These are phyloP conservation scores for Aspergillus uvarum DNA, from an alignment of 2,329 filamentous ascomycete genomes.

Conservation along the genomic window DNA sequence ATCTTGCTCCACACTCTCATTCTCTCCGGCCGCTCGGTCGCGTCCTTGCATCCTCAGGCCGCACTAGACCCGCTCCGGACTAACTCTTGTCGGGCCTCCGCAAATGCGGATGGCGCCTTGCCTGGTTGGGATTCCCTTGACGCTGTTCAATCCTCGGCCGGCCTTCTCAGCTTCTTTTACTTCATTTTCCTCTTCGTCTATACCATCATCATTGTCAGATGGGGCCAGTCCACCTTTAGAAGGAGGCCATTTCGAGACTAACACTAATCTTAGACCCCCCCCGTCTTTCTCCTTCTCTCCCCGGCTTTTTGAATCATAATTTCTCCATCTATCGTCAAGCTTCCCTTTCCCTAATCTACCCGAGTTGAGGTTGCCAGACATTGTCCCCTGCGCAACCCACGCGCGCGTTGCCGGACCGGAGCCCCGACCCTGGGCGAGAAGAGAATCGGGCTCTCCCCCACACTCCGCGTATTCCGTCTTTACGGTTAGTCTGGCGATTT, in stretches of 20 bases:
- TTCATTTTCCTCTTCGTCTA: slow-evolving; percentile 5
- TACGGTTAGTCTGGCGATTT: slow-evolving; percentile 17
- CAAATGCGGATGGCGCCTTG: slow-evolving; percentile 16
- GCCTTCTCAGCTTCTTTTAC: slow-evolving; percentile 7
- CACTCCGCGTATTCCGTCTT: slow-evolving; percentile 33
- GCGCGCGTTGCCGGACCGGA: slow-evolving; percentile 30
- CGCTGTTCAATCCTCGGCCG: background rate
- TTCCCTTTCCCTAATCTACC: slow-evolving; percentile 11
- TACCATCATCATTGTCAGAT: background rate
- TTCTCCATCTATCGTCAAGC: background rate
- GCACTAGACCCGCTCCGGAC: slow-evolving; percentile 19
- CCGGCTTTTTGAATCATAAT: background rate
- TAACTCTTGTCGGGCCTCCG: slow-evolving; percentile 16
- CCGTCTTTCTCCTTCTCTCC: too few species aligned
- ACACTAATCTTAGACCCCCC: too few species aligned
- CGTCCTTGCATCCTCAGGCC: slow-evolving; percentile 13
- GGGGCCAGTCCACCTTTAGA: background rate
- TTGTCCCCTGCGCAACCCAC: slow-evolving; percentile 2
- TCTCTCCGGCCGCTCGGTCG: slow-evolving; percentile 20
- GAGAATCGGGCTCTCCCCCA: slow-evolving; percentile 24
- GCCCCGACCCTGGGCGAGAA: slow-evolving; percentile 28
- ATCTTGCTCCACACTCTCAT: slow-evolving; percentile 15
- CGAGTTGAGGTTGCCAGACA: slow-evolving; percentile 5
- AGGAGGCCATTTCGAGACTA: background rate
- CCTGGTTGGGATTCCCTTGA: background rate